Base-by-base conservation (phyloP, 1,139 yeast species). In the Yamadazyma sp. region DNA sequence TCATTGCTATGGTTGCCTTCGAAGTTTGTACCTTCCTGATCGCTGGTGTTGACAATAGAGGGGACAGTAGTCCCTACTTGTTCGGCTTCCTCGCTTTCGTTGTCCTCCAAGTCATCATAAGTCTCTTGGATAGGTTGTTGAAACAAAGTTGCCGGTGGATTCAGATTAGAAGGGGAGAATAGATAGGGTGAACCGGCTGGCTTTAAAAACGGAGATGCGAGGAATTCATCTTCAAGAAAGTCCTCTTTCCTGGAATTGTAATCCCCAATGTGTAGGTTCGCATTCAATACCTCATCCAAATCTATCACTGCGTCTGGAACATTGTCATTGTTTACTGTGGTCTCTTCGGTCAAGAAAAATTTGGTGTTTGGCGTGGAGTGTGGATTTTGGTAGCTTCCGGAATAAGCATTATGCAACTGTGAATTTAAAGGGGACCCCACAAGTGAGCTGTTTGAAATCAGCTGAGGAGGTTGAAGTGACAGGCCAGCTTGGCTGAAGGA, bases 301-400 rank as follows among this genome's bases (percentile, higher is more conserved):
- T 81, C 84, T 29, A 81, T 81, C 24, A 79, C 69, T 3, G 85
- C 83, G 48, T 79, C 82, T 0, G 86, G 86, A 3, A 77, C 68
- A 33, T 72, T 71, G 28, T 66, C 64, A 34, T 53, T 53, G 43
- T 58, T 59, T 17, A 61, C 28, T 3, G 46, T 54, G 1, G 68
- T 59, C 36, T 66, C 70, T 41, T 66, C 71, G 0, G 70, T 64
- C 17, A 61, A 47, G 38, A 65, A 67, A 41, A 66, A 61, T 23
- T 55, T 55, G 5, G 58, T 55, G 20, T 52, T 56, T 7, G 54
- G 50, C 5, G 56, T 40, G 37, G 36, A 36, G 17, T 35, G 31
- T 26, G 24, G 22, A 15, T 31, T 3, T 25, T 16, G 17, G 18
- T 11, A 17, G 9, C 12, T 25, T 17, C 24, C 33, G 10, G 24